Conservation (phyloP, 1,284 basidiomycete genomes). For the Pisolithus thermaeus region DNA sequence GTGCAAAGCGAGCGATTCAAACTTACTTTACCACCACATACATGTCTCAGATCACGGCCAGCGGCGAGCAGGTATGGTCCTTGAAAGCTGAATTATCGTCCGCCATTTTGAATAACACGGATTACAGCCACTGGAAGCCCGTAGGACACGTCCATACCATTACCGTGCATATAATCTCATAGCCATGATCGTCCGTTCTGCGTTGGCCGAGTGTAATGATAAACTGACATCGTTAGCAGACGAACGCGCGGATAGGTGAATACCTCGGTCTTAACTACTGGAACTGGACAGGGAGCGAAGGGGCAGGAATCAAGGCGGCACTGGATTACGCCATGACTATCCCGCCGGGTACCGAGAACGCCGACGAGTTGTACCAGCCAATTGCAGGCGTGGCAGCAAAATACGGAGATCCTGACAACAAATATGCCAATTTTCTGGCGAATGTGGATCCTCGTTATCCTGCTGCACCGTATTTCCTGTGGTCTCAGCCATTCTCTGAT, state of each 20-base stretch:
- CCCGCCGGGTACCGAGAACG: constrained; percentile 29
- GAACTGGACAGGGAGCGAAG: constrained; percentile 40
- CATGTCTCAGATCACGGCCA: constrained; percentile 39
- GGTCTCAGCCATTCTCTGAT: constrained; percentile 44
- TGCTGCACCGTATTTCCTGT: constrained; percentile 44
- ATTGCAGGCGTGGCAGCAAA: constrained; percentile 46
- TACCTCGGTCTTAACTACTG: constrained; percentile 42
- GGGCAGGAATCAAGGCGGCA: constrained; percentile 51
- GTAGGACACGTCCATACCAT: constrained; percentile 57
- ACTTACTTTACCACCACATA: constrained; percentile 43
- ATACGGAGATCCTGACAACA: constrained; percentile 50
- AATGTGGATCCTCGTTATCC: constrained; percentile 34
- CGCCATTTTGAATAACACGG: background rate
- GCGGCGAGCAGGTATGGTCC: constrained; percentile 42
- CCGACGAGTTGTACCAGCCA: constrained; percentile 41
- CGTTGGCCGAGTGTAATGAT: constrained; percentile 10
- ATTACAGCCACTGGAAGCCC: constrained; percentile 48
- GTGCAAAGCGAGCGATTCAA: constrained; percentile 36
- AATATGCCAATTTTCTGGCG: constrained; percentile 42
- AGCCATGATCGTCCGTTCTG: constrained; percentile 53
- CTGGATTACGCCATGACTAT: constrained; percentile 50
- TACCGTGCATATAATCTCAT: constrained; percentile 64
- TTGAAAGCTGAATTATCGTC: background rate
- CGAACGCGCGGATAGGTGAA: constrained; percentile 43
- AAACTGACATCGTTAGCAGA: constrained; percentile 31